Percentiles rank a stretch among this genome's conserved stretches.
Evolutionary conservation across 2,329 filamentous ascomycete species (phyloP).

Genomic region (Polytolypa hystricis): DNA sequence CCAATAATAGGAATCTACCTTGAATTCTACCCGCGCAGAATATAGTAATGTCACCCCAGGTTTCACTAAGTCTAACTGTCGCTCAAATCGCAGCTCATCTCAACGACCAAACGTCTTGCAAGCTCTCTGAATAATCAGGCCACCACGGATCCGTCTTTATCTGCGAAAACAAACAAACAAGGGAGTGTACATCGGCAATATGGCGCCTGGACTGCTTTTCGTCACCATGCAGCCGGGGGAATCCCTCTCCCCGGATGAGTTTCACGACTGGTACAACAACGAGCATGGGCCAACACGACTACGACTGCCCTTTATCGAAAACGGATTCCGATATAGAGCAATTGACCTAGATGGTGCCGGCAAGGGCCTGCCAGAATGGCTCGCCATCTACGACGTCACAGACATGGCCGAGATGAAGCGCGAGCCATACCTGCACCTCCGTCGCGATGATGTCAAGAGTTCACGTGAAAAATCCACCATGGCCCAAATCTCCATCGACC

Average conservation of each 20-base stretch:
- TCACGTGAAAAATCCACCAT: constrained; percentile 51
- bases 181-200: too few relatives aligned
- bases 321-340: constrained; percentile 69
- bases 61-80: too few relatives aligned
- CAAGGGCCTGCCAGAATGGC: constrained; percentile 52
- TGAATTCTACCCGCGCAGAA: too few relatives aligned
- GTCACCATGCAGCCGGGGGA: constrained; percentile 75
- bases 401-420: constrained; percentile 61
- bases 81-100: too few relatives aligned
- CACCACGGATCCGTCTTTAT: too few relatives aligned
- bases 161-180: too few relatives aligned
- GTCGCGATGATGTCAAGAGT: constrained; percentile 40
- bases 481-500: constrained; percentile 56
- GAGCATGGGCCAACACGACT: constrained; percentile 78
- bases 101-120: too few relatives aligned
- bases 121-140: too few relatives aligned
- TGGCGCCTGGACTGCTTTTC: constrained; percentile 59
- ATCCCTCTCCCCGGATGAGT: constrained; percentile 54
- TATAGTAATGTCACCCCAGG: too few relatives aligned
- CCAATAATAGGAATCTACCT: too few relatives aligned
- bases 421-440: constrained; percentile 52
- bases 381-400: constrained; percentile 72
- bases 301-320: constrained; percentile 60
- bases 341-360: constrained; percentile 40
- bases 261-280: constrained; percentile 92